Evolutionary conservation across 2,329 filamentous ascomycete species (phyloP), one percentile per base, ranked within the genome.

Genomic region (Alternaria solani): DNA sequence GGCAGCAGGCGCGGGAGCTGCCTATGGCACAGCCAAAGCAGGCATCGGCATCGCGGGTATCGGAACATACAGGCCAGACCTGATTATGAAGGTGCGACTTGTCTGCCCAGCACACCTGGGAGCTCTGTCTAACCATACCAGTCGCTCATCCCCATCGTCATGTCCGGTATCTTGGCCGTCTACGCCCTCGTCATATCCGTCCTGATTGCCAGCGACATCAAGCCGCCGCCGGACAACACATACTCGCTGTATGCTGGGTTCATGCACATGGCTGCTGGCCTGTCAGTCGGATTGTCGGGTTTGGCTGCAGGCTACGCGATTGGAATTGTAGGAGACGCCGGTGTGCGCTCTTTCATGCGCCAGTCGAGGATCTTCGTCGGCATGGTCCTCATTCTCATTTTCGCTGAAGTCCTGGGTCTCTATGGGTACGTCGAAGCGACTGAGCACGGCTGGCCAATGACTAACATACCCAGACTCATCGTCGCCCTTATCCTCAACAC

Each of bases 101-200:
- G 12, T 14, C 1, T 34, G 5, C 32, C 32, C 4, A 34, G 32
- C 32, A 34, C 12, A 34, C 14, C 32, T 34, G 5, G 20, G 32
- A 51, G 56, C 62, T 66, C 26, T 16, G 41, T 42, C 72, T 77
- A 62, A 78, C 61, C n/a, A 46, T 1, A 26, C 34, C 71, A 93
- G 91, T 94, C 90, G 58, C 83, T 94, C 54, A 94, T 94, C 70
- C 91, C 92, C 64, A 91, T 95, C 68, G 90, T 99, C 84, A 99
- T 99, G 95, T 96, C 95, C 72, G 95, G 95, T 88, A 99, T 99
- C 78, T 93, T 99, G 75, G 95, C 95, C 59, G 95, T 99, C 69
- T 99, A 99, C 83, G 92, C 94, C 52, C 91, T 99, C 71, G 95
- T 99, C 74, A 94, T 99, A 70, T 91, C 94, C 18, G 95, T 99